These are phyloP conservation scores for Cryomyces minteri DNA, from an alignment of 495 filamentous ascomycete genomes.

Conservation along the genomic window DNA sequence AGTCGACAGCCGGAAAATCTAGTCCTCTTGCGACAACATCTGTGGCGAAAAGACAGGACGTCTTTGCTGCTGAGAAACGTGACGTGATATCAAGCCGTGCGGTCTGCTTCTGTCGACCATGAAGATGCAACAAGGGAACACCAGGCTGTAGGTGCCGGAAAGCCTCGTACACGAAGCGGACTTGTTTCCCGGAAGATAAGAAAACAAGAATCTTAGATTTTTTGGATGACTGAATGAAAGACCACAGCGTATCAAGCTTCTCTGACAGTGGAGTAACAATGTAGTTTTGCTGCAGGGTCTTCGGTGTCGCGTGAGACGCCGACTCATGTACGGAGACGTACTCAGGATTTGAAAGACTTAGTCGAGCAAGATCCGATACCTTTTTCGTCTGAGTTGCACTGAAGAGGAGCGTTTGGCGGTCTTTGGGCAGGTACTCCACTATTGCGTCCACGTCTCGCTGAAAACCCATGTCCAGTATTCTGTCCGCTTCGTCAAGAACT, in stretches of 20 bases:
- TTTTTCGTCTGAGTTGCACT: conserved; percentile 92
- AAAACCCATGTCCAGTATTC: conserved; percentile 98
- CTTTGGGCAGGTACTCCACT: conserved; percentile 71
- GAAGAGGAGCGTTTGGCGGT: conserved; percentile 84
- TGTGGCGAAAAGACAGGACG: conserved; percentile 81
- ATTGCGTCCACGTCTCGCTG: conserved; percentile 83
- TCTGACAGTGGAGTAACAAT: conserved; percentile 64
- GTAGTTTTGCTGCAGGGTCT: conserved; percentile 77
- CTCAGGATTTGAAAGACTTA: conserved; percentile 79
- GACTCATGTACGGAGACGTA: conserved; percentile 88
- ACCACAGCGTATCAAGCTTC: conserved; percentile 82
- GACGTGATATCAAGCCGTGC: conserved; percentile 72
- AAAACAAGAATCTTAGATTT: conserved; percentile 91
- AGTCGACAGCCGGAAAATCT: conserved; percentile 93
- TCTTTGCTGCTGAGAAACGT: conserved; percentile 58
- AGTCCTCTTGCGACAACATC: conserved; percentile 87
- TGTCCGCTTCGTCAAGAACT: conserved; percentile 89
- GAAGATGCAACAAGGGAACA: conserved; percentile 85
- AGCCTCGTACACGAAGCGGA: conserved; percentile 84
- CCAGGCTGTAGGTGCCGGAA: conserved; percentile 90
- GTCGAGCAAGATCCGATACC: conserved; percentile 73
- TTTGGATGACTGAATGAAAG: conserved; percentile 75
- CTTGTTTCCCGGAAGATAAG: conserved; percentile 85
- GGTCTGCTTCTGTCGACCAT: conserved; percentile 84
- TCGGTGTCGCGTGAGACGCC: conserved; percentile 63